These are phyloP conservation scores for Moniliophthora roreri DNA, from an alignment of 1,284 basidiomycete species.

Conservation along the genomic window DNA sequence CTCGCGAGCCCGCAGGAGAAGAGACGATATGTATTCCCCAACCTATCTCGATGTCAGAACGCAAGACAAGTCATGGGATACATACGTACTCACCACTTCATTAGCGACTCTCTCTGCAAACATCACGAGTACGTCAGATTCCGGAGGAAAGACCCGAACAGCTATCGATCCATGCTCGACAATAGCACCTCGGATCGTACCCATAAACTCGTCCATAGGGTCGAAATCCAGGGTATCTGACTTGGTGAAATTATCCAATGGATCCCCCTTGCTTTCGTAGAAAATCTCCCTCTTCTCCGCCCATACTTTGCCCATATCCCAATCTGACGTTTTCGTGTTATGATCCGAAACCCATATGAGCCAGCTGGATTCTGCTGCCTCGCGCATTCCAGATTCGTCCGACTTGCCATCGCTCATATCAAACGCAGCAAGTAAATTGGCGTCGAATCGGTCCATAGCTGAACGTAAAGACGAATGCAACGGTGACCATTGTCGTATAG, in stretches of 20 bases:
- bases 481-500: slow-evolving; percentile 65
- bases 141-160: slow-evolving; percentile 82
- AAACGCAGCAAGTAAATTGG: slow-evolving; percentile 79
- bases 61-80: no score
- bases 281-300: slow-evolving; percentile 94
- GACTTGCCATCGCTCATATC: slow-evolving; percentile 75
- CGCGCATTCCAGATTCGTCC: slow-evolving; percentile 74
- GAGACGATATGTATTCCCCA: slow-evolving; percentile 81
- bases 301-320: slow-evolving; percentile 93
- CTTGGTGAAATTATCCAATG: slow-evolving; percentile 73
- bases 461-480: slow-evolving; percentile 69
- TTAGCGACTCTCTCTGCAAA: slow-evolving; percentile 77
- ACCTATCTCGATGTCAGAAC: slow-evolving; percentile 52
- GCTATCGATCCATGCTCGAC: slow-evolving; percentile 78
- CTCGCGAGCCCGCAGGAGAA: slow-evolving; percentile 78
- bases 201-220: slow-evolving; percentile 92
- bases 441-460: slow-evolving; percentile 87
- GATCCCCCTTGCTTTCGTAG: slow-evolving; percentile 82
- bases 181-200: slow-evolving; percentile 64
- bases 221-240: slow-evolving; percentile 77
- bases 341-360: slow-evolving; percentile 59
- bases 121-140: slow-evolving; percentile 67
- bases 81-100: slow-evolving; percentile 63
- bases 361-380: slow-evolving; percentile 83
- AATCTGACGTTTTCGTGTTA: slow-evolving; percentile 43